These are phyloP conservation scores for Fusarium sp. DNA, from an alignment of 2,329 filamentous ascomycete genomes.

Conservation along the genomic window DNA sequence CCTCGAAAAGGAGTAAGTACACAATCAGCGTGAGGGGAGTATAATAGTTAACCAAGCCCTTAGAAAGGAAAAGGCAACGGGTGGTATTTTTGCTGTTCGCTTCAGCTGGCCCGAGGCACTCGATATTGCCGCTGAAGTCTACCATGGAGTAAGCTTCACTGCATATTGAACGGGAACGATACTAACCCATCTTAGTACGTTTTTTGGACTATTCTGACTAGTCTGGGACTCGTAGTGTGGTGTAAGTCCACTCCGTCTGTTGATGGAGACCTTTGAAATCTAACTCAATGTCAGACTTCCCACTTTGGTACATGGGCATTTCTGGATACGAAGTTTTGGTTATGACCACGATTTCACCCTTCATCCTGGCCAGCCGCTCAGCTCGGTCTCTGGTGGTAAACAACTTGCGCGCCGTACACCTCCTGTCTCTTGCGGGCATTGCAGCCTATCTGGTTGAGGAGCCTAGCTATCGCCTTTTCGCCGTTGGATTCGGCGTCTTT, in stretches of 20 bases:
- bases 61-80: constrained; percentile 82
- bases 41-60: constrained; percentile 38
- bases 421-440: constrained; percentile 83
- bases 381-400: constrained; percentile 76
- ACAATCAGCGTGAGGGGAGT: not conserved
- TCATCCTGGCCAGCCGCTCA: constrained; percentile 78
- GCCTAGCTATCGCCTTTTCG: constrained; percentile 81
- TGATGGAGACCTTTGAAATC: constrained; percentile 4
- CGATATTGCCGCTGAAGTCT: constrained; percentile 88
- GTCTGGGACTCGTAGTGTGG: constrained; percentile 90
- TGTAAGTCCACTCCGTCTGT: constrained; percentile 69
- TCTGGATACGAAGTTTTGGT: constrained; percentile 94
- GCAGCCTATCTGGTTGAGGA: constrained; percentile 81
- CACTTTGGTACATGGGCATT: constrained; percentile 98
- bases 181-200: constrained; percentile 72
- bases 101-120: constrained; percentile 82
- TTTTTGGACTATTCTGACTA: constrained; percentile 96
- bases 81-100: constrained; percentile 74
- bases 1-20: constrained; percentile 80
- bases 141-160: constrained; percentile 79
- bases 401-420: constrained; percentile 77
- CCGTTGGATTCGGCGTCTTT: constrained; percentile 82
- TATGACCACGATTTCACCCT: constrained; percentile 84
- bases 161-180: constrained; percentile 1
- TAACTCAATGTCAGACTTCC: constrained; percentile 75